Evolutionary conservation across 192 early-diverging fungal species (phyloP), one percentile per base, ranked within the genome.

Genomic region (Chytriomyces confervae): DNA sequence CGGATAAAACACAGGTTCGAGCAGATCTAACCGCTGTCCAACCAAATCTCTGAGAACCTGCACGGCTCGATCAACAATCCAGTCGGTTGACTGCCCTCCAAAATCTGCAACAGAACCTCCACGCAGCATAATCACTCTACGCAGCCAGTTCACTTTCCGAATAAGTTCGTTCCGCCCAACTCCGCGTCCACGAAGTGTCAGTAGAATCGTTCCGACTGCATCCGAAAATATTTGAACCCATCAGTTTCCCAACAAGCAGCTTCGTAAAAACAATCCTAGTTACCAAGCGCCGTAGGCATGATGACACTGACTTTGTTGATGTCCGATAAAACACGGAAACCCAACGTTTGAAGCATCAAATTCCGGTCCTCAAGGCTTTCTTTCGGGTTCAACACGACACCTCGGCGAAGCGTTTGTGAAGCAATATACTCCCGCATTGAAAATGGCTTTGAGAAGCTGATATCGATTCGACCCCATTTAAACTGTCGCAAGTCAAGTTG

Each of bases 61-160:
- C 7, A 93, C 75, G 2, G 93, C 90, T n/a, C 92, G 83, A 80
- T 95, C 94, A 16, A 95, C 92, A 69, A 95, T 88, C 8, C 86
- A 89, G 7, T 79, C 86, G 7, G 89, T 92, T n/a, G 90, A 82
- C 85, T 90, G 91, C 11, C 81, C 89, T 50, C 90, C 86, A 79
- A 93, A 94, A 69, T 95, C 92, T 18, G 92, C 92, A 27, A 95
- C 94, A 16, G 88, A 84, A 8, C 94, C 94, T 13, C 93, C 93
- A 49, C 93, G 91, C 53, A 80, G 72, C 20, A 83, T 67, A 70
- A 95, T 91, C 68, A 89, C 84, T 4, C 83, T 68, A 44, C 84
- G 84, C 10, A 95, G 81, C 92, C 92, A 94, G 23, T 91, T 88
- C 4, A 95, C 89, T 63, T 92, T 91, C 16, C 92, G 87, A 75